Percentiles rank a stretch among this genome's conserved stretches.
Conservation (phyloP, 345 rosid species). For the Aquilaria yunnanensis region DNA sequence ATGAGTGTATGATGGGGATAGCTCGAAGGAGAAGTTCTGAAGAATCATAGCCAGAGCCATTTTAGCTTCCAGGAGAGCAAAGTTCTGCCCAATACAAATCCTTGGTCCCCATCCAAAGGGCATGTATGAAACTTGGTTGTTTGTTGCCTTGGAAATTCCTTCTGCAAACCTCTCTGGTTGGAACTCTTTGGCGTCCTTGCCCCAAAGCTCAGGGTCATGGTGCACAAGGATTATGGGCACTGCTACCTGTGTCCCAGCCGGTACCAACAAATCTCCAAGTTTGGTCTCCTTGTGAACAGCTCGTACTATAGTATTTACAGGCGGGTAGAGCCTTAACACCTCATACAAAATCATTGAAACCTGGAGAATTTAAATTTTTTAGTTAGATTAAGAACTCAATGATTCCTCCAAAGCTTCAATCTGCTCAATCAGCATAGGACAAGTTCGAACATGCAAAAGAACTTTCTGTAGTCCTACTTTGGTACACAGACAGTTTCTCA, state of each 20-base stretch:
- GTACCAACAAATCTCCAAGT: conserved; percentile 35
- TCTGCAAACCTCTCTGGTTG: conserved; percentile 43
- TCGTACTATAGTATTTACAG: conserved; percentile 16
- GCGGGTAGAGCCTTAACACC: conserved; percentile 28
- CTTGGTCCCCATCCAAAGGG: conserved; percentile 61
- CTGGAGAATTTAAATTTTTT: conserved; percentile 1
- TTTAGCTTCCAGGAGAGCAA: conserved; percentile 52
- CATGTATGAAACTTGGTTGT: conserved; percentile 40
- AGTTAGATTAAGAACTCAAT: too few relatives aligned
- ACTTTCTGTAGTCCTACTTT: too few relatives aligned
- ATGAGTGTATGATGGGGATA: conserved; percentile 42
- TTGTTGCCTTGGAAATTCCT: conserved; percentile 47
- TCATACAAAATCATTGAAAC: conserved; percentile 27
- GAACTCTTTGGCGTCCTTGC: conserved; percentile 51
- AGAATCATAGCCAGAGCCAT: conserved; percentile 38
- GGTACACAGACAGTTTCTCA: too few relatives aligned
- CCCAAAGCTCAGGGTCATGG: conserved; percentile 46
- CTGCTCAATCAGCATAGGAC: not conserved
- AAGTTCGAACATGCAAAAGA: conserved; percentile 15
- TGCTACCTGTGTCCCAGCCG: conserved; percentile 23
- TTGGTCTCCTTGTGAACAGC: conserved; percentile 27
- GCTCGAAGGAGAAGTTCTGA: conserved; percentile 35
- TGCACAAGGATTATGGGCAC: conserved; percentile 33
- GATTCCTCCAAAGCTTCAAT: too few relatives aligned
- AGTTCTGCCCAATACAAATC: conserved; percentile 48